A percentile compares a stretch with the other conserved stretches of the same genome.
phyloP scores from a whole-genome alignment of 495 filamentous ascomycete species.

The Tuber magnatum region DNA sequence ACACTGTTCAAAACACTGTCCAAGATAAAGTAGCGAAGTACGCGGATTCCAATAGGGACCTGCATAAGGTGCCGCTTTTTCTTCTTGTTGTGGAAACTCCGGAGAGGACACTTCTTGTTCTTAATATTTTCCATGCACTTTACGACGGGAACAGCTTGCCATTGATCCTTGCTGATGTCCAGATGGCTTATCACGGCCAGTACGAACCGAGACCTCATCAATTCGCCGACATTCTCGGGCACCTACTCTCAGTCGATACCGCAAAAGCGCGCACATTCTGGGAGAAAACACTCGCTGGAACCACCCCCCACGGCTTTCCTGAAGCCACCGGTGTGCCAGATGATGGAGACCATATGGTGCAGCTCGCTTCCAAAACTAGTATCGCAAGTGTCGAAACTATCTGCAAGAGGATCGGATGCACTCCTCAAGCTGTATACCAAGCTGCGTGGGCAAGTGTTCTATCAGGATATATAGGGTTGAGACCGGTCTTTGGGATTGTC shows the following conservation, averaged over 20 bases:
- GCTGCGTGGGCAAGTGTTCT: slow-evolving; percentile 59
- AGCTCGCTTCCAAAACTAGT: slow-evolving; percentile 23
- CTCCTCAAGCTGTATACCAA: slow-evolving; percentile 66
- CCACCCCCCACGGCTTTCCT: slow-evolving; percentile 42
- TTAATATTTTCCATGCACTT: slow-evolving; percentile 75
- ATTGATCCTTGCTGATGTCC: slow-evolving; percentile 56
- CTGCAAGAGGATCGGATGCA: slow-evolving; percentile 55
- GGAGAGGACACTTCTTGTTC: slow-evolving; percentile 44
- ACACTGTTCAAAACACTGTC: slow-evolving; percentile 39
- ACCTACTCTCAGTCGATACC: slow-evolving; percentile 47
- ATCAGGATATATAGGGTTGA: slow-evolving; percentile 43
- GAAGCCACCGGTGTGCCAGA: slow-evolving; percentile 1
- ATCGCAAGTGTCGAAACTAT: slow-evolving; percentile 45
- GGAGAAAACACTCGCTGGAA: slow-evolving; percentile 50
- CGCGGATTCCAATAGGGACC: slow-evolving; percentile 46
- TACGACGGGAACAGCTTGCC: slow-evolving; percentile 79
- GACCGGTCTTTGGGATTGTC: slow-evolving; percentile 56
- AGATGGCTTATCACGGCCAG: slow-evolving; percentile 41
- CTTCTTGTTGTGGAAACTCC: slow-evolving; percentile 44
- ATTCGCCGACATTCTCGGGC: slow-evolving; percentile 44
- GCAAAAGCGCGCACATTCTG: slow-evolving; percentile 60
- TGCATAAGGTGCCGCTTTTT: slow-evolving; percentile 40
- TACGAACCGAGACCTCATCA: slow-evolving; percentile 30
- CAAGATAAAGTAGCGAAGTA: slow-evolving; percentile 35
- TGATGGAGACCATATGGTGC: slow-evolving; percentile 17